Evolutionary conservation across 495 filamentous ascomycete genomes (phyloP), one percentile per base, ranked within the genome.

Genomic region (Talaromyces proteolyticus): DNA sequence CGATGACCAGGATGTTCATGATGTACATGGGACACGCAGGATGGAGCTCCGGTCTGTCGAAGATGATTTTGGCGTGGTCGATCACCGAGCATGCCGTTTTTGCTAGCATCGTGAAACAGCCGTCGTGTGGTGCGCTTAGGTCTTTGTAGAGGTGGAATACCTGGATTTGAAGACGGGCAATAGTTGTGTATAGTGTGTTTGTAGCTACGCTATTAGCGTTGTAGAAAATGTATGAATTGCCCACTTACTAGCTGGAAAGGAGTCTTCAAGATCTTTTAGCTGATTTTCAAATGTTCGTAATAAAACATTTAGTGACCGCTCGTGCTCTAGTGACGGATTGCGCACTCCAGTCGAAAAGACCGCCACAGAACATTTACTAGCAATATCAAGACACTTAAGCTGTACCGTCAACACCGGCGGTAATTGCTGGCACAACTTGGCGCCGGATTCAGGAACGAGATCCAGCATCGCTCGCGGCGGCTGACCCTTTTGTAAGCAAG

Each of bases 141-240:
- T 52, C 63, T 51, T 73, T 73, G 52, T 66, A 68, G 23, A 76
- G 67, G 57, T 75, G 67, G 17, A 72, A 71, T 6, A 56, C 61
- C 34, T 70, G 69, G 42, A 75, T 57, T 24, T 59, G 58, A 40
- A 77, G 53, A 11, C 63, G 66, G 18, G 62, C 68, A 21, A 64
- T 51, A 4, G 49, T 55, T 0, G 61, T 56, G 16, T 69, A 53
- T 6, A 73, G 60, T n/a, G 53, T 53, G 25, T 70, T 64, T 41
- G 69, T 58, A 34, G 60, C 65, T 68, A n/a, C n/a, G n/a, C n/a
- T n/a, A n/a, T n/a, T n/a, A n/a, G n/a, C n/a, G n/a, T n/a, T n/a
- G n/a, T n/a, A n/a, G n/a, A n/a, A n/a, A n/a, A n/a, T n/a, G n/a
- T n/a, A n/a, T n/a, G n/a, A n/a, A 46, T 8, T 44, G 41, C 8